Conservation (phyloP, 2,329 filamentous ascomycete species). For the Dissoconium aciculare region DNA sequence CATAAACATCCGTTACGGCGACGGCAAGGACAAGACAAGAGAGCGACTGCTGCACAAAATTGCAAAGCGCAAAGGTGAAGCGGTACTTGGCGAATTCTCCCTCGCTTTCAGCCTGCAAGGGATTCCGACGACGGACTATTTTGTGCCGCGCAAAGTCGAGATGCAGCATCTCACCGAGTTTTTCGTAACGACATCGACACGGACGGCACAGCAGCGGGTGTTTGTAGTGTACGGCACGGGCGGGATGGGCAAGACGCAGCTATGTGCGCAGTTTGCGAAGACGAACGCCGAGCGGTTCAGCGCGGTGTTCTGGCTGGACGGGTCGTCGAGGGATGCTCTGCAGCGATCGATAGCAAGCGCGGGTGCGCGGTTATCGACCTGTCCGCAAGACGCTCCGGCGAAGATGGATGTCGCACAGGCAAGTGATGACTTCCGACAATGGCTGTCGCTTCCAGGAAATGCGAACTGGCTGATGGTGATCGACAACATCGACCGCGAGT, state of each 20-base stretch:
- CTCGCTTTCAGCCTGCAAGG: conserved; percentile 11
- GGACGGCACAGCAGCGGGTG: conserved; percentile 4
- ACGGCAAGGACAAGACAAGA: conserved; percentile 3
- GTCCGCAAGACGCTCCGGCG: background rate
- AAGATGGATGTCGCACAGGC: background rate
- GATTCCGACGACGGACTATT: conserved; percentile 10
- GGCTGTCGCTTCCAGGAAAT: conserved; percentile 19
- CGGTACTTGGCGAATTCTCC: conserved; percentile 1
- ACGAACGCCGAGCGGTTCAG: conserved; percentile 15
- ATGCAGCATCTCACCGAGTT: conserved; percentile 11
- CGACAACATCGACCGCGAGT: conserved; percentile 23
- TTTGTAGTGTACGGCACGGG: conserved; percentile 18
- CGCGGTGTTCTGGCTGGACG: conserved; percentile 24
- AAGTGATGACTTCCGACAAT: conserved; percentile 4
- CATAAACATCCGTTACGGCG: conserved; percentile 7
- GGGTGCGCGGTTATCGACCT: background rate
- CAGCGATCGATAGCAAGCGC: conserved; percentile 12
- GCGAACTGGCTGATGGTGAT: conserved; percentile 23
- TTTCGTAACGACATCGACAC: conserved; percentile 7
- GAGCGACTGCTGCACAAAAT: conserved; percentile 4
- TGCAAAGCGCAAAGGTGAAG: background rate
- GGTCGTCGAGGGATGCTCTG: conserved; percentile 18
- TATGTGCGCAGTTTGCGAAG: conserved; percentile 6
- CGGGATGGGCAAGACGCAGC: conserved; percentile 21
- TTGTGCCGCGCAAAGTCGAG: conserved; percentile 14